Evolutionary conservation across 2,329 filamentous ascomycete genomes (phyloP).

Genomic region (Apiospora rasikravindrae): DNA sequence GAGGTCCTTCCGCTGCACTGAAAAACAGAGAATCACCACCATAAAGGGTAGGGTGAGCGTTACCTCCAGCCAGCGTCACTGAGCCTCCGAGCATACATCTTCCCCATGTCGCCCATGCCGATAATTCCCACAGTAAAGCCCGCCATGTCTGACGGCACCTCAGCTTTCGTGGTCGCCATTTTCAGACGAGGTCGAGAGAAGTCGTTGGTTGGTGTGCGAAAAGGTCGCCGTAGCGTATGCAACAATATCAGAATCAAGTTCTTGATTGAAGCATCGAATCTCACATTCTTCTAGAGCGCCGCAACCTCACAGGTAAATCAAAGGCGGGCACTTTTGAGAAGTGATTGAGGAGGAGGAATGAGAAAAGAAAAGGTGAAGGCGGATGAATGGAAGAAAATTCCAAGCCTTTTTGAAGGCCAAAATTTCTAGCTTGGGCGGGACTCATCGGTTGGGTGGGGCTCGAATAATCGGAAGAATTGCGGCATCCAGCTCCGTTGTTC

Average conservation of each 20-base stretch:
- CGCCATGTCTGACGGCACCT: conserved; percentile 56
- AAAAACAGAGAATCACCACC: conserved; percentile 22
- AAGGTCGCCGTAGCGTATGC: not conserved
- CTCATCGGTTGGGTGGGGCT: conserved; percentile 4
- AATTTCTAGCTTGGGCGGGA: conserved; percentile 9
- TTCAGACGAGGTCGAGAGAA: not conserved
- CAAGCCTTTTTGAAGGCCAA: conserved; percentile 8
- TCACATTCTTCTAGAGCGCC: conserved; percentile 8
- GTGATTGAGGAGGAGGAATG: conserved; percentile 13
- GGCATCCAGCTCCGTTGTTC: conserved; percentile 12
- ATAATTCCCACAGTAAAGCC: conserved; percentile 88
- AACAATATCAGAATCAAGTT: not conserved
- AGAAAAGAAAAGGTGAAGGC: conserved; percentile 25
- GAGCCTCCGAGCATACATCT: conserved; percentile 92
- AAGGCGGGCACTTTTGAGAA: not conserved
- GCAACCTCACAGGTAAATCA: not conserved
- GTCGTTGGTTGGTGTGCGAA: conserved; percentile 8
- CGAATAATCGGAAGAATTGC: not conserved
- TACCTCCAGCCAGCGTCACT: conserved; percentile 97
- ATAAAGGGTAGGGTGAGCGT: conserved; percentile 38
- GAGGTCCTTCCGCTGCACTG: conserved; percentile 29
- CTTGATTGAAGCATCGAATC: not conserved
- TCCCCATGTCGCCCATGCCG: conserved; percentile 99
- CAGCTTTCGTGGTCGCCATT: conserved; percentile 4
- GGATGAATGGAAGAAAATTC: conserved; percentile 10